phyloP scores from a whole-genome alignment of 192 early-diverging fungal genomes.

The Backusella parvicylindrica region DNA sequence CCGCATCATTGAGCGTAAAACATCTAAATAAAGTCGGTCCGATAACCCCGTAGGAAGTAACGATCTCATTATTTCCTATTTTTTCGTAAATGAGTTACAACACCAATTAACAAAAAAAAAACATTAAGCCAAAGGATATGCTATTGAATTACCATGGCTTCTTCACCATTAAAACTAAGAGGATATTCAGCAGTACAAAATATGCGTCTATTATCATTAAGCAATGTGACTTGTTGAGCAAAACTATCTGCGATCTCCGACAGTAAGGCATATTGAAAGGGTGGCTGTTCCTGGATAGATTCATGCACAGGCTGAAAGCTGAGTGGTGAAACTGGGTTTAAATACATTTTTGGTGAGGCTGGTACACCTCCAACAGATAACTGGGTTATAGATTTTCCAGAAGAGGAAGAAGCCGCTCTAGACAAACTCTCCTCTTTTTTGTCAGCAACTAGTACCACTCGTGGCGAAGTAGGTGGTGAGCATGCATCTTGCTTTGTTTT shows the following conservation, averaged over 20 bases:
- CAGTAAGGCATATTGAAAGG: constrained; percentile 8
- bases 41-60: constrained; percentile 18
- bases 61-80: constrained; percentile 20
- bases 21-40: constrained; percentile 10
- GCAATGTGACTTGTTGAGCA: background rate
- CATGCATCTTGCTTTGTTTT: background rate
- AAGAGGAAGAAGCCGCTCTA: background rate
- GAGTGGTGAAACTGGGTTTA: constrained; percentile 8
- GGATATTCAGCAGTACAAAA: constrained; percentile 28
- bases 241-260: constrained; percentile 11
- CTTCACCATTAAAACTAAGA: constrained; percentile 29
- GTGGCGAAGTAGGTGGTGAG: background rate
- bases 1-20: constrained; percentile 21
- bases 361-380: background rate
- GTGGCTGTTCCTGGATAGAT: background rate
- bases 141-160: constrained; percentile 16
- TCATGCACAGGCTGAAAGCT: constrained; percentile 7
- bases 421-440: constrained; percentile 7
- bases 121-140: too few species aligned
- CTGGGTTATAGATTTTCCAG: constrained; percentile 7
- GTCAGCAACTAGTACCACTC: background rate
- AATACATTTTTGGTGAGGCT: constrained; percentile 7
- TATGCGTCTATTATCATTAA: constrained; percentile 18
- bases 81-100: background rate
- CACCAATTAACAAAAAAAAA: background rate